Evolutionary conservation across 805 yeast species (phyloP).

Genomic region (Schizosaccharomyces lindneri): DNA sequence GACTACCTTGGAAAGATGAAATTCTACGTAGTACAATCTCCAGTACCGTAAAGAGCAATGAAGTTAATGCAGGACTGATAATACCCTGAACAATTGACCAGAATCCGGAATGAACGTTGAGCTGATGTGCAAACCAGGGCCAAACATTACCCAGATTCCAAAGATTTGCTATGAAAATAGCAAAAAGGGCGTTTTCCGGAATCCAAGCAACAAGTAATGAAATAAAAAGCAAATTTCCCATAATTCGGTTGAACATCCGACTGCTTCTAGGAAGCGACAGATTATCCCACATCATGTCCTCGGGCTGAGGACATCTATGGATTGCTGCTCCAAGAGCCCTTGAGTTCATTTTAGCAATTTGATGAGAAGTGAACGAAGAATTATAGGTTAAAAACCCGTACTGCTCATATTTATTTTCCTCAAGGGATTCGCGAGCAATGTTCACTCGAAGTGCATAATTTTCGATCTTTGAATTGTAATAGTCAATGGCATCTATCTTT

Average conservation of each 20-base stretch:
- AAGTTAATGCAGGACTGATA: constrained; percentile 15
- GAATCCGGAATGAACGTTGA: constrained; percentile 10
- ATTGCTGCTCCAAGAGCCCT: constrained; percentile 7
- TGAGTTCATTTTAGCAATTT: constrained; percentile 7
- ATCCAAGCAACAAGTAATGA: constrained; percentile 15
- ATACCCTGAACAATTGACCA: constrained; percentile 18
- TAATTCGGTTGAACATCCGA: constrained; percentile 13
- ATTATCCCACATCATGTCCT: constrained; percentile 17
- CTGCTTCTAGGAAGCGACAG: constrained; percentile 11
- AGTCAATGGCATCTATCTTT: constrained; percentile 12
- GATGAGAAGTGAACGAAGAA: constrained; percentile 9
- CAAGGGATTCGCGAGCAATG: constrained; percentile 9
- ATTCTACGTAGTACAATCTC: constrained; percentile 16
- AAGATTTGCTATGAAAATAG: constrained; percentile 17
- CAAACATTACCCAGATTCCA: constrained; percentile 15
- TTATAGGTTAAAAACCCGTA: constrained; percentile 15
- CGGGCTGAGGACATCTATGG: constrained; percentile 15
- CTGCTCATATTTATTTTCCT: constrained; percentile 8
- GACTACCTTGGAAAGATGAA: constrained; percentile 16
- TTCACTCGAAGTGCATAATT: constrained; percentile 9
- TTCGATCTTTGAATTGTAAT: constrained; percentile 7
- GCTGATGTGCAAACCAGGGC: constrained; percentile 13
- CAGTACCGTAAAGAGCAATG: constrained; percentile 14
- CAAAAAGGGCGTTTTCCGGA: constrained; percentile 18
- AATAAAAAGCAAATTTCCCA: constrained; percentile 14